Evolutionary conservation across 2,329 filamentous ascomycete genomes (phyloP), one percentile per base, ranked within the genome.

Genomic region (Coniella lustricola): DNA sequence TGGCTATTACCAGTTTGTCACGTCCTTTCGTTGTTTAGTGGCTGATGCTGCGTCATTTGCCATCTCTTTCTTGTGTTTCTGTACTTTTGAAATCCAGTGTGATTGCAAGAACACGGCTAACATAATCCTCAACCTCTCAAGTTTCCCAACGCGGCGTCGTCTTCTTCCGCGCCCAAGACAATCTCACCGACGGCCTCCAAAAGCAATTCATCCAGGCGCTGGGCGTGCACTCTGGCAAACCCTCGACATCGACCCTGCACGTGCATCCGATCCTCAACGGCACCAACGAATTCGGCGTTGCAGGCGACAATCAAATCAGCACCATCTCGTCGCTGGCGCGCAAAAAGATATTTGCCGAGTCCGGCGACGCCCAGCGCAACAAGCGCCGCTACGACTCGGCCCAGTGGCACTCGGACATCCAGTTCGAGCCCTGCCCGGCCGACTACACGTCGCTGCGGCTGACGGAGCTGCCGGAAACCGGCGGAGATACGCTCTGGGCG

Each of bases 401-500:
- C 56, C 69, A 58, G 55, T 74, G 54, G 73, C 73, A 54, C 58
- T 73, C 56, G 71, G 79, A 83, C 48, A 82, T 83, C 53, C 71
- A 73, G 18, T 83, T 82, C 56, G 80, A 84, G 59, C 71, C 71
- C 1, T 68, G 74, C 0, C 79, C 81, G 0, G 72, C 74, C 1
- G 79, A 84, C 57, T 84, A 82, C 58, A 74, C 79, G 0, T 75
- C 73, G 21, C 67, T 85, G n/a, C 72, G 79, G 25, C 64, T 84
- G 1, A 73, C 71, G 3, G 65, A 77, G 43, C 63, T 83, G 0
- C 80, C 79, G 1, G 66, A 68, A 38, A 79, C 73, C 0, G 79
- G 79, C 18, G 58, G 56, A 54, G 77, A 82, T 57, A 81, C 79
- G 12, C 69, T 83, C 5, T 83, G 79, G 77, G 79, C 78, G 0